Evolutionary conservation across 805 yeast genomes (phyloP).

Genomic region (Candida tallmaniae): DNA sequence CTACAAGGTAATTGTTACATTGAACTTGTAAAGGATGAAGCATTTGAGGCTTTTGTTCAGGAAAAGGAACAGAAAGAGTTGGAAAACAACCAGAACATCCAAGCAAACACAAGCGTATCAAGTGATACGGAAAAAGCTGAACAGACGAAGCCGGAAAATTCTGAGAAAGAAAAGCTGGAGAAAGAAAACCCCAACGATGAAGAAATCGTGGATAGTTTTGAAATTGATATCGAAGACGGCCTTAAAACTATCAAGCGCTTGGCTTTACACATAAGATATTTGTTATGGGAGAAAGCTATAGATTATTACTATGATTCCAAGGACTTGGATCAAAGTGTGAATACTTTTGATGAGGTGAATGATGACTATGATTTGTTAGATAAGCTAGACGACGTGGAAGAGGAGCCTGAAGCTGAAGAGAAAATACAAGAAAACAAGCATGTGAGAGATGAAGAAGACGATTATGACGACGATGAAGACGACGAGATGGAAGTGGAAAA

Average conservation of each 20-base stretch:
- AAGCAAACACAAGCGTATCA: no score
- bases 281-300: constrained; percentile 69
- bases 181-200: constrained; percentile 10
- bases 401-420: constrained; percentile 13
- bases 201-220: constrained; percentile 26
- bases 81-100: background rate
- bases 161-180: constrained; percentile 13
- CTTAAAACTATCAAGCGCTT: constrained; percentile 28
- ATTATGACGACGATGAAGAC: constrained; percentile 28
- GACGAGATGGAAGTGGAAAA: constrained; percentile 24
- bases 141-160: constrained; percentile 24
- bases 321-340: constrained; percentile 16
- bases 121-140: background rate
- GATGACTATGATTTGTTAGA: constrained; percentile 35
- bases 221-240: constrained; percentile 44
- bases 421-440: constrained; percentile 1
- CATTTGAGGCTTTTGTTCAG: background rate
- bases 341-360: constrained; percentile 25
- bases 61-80: background rate
- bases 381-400: constrained; percentile 21
- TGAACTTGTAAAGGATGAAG: constrained; percentile 14
- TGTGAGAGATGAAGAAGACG: constrained; percentile 35
- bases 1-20: constrained; percentile 35
- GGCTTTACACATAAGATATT: constrained; percentile 61
- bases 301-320: constrained; percentile 37